A percentile compares a stretch with the other conserved stretches of the same genome.
Conservation (phyloP, 2,329 filamentous ascomycete species). For the Cladophialophora yegresii region DNA sequence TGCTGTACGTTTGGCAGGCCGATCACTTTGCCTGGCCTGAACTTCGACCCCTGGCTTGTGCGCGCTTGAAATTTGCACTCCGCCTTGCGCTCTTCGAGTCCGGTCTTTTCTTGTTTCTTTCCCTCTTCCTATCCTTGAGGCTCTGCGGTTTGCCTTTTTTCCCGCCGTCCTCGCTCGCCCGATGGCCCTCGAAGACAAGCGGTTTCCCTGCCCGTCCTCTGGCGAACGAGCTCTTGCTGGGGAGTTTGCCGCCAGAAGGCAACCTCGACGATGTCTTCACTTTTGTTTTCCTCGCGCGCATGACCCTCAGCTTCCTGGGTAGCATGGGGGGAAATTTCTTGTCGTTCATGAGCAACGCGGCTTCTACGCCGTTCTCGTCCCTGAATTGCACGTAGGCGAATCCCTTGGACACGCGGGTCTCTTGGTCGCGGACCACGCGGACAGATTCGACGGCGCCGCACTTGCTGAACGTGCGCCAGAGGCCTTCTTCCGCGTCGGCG, state of each 20-base stretch:
- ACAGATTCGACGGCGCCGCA: conserved; percentile 88
- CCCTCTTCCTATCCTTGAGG: conserved; percentile 1
- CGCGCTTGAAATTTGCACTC: conserved; percentile 8
- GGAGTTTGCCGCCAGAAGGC: conserved; percentile 37
- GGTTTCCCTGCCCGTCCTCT: neutral
- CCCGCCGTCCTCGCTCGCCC: conserved; percentile 37
- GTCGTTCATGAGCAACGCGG: conserved; percentile 81
- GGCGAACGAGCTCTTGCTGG: conserved; percentile 15
- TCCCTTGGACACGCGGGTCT: conserved; percentile 91
- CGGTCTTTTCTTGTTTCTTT: conserved; percentile 7
- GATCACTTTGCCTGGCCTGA: conserved; percentile 1
- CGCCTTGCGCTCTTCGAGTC: conserved; percentile 2
- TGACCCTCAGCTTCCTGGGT: conserved; percentile 82
- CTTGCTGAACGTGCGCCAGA: conserved; percentile 78
- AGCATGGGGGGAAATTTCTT: conserved; percentile 95
- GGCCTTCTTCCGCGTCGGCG: conserved; percentile 86
- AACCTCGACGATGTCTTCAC: conserved; percentile 18
- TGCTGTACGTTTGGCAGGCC: neutral
- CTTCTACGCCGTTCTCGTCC: conserved; percentile 84
- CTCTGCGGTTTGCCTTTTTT: neutral
- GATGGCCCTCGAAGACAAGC: conserved; percentile 50
- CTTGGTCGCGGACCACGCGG: conserved; percentile 82
- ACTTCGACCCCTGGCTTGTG: neutral
- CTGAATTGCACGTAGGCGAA: conserved; percentile 97
- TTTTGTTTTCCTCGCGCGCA: conserved; percentile 68